These are phyloP conservation scores for Porcisia hertigi DNA, from an alignment of 208 protist species.

Conservation along the genomic window DNA sequence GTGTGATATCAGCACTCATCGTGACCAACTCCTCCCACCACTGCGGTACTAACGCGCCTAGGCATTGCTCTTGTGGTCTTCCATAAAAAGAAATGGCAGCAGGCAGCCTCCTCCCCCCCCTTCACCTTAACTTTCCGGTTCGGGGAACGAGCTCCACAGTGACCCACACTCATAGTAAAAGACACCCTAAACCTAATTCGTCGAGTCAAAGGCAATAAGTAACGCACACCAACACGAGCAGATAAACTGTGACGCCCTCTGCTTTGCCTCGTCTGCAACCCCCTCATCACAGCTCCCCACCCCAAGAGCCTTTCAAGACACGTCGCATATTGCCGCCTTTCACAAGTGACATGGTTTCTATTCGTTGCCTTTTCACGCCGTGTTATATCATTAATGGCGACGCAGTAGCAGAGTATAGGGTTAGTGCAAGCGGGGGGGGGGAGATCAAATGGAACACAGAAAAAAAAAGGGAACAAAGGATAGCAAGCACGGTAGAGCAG, in stretches of 20 bases:
- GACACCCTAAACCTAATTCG: neutral
- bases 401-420: neutral
- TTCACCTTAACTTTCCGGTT: no score
- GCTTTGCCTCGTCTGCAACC: neutral
- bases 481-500: neutral
- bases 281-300: neutral
- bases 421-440: neutral
- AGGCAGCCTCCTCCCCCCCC: neutral
- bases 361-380: no score
- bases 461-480: no score
- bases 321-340: neutral
- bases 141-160: neutral
- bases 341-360: neutral
- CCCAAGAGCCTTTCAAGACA: no score
- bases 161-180: neutral
- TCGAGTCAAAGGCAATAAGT: neutral
- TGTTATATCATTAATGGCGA: neutral
- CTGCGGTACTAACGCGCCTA: neutral
- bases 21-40: neutral
- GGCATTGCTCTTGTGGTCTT: neutral
- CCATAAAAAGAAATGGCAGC: neutral
- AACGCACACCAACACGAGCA: neutral
- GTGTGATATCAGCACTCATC: neutral
- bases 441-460: neutral
- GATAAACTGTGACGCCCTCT: neutral